Evolutionary conservation across 1,284 basidiomycete genomes (phyloP).

Genomic region (Phlebopus sp.): DNA sequence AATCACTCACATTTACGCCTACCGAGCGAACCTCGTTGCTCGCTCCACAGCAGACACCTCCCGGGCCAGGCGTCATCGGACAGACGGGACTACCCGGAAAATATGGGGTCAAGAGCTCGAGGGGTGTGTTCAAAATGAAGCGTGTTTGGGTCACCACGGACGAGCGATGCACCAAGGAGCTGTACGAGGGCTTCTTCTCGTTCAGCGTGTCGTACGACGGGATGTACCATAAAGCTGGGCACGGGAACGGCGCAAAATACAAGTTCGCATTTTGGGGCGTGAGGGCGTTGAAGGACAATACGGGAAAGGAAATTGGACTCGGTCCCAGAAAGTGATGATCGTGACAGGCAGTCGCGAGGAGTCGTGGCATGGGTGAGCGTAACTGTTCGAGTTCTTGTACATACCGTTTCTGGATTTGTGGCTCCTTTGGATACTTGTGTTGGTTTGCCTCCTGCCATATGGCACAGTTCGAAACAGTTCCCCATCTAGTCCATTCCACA

Average conservation of each 20-base stretch:
- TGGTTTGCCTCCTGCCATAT: too few relatives aligned
- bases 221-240: constrained; percentile 35
- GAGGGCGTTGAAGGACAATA: constrained; percentile 34
- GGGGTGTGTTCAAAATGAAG: constrained; percentile 34
- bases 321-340: constrained; percentile 15
- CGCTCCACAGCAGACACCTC: constrained; percentile 16
- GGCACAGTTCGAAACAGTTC: too few relatives aligned
- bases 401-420: too few relatives aligned
- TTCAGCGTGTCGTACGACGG: constrained; percentile 34
- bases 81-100: constrained; percentile 20
- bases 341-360: background rate
- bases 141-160: constrained; percentile 30
- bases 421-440: too few relatives aligned
- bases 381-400: too few relatives aligned
- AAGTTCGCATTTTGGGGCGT: constrained; percentile 39
- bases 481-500: too few relatives aligned
- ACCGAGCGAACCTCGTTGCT: constrained; percentile 21
- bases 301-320: constrained; percentile 33
- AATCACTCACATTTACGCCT: constrained; percentile 20
- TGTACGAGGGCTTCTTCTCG: constrained; percentile 38
- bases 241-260: constrained; percentile 29
- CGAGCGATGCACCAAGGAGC: constrained; percentile 22
- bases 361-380: background rate
- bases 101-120: constrained; percentile 34
- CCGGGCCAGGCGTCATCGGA: constrained; percentile 28